Evolutionary conservation across 2,329 filamentous ascomycete species (phyloP).

Genomic region (Arthrobotrys sinensis): DNA sequence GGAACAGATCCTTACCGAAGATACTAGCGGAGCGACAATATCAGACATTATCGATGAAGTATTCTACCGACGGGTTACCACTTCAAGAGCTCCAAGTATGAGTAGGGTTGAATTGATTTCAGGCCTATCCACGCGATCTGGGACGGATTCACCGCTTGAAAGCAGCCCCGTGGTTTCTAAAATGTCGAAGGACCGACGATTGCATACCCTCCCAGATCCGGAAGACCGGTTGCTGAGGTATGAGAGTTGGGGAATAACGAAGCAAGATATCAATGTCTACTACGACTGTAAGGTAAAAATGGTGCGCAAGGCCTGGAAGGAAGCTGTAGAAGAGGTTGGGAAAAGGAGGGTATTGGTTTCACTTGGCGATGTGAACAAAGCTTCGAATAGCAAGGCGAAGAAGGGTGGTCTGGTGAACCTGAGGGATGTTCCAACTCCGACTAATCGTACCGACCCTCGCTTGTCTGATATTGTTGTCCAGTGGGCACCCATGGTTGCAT

Average conservation of each 20-base stretch:
- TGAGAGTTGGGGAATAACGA: too few relatives aligned
- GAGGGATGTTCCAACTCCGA: too few relatives aligned
- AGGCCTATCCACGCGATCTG: too few relatives aligned
- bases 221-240: too few relatives aligned
- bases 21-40: conserved; percentile 61
- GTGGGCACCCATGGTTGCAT: too few relatives aligned
- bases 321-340: background rate
- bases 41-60: conserved; percentile 52
- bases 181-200: too few relatives aligned
- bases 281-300: background rate
- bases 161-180: too few relatives aligned
- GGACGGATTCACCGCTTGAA: too few relatives aligned
- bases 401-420: background rate
- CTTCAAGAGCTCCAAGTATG: background rate
- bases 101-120: background rate
- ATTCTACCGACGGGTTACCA: background rate
- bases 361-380: conserved; percentile 20
- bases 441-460: too few relatives aligned
- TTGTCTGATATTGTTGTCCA: background rate
- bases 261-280: too few relatives aligned
- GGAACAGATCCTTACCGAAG: conserved; percentile 59
- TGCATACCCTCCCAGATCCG: too few relatives aligned
- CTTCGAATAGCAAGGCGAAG: background rate
- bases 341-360: conserved; percentile 31
- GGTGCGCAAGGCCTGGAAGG: conserved; percentile 10